Evolutionary conservation across 1,284 basidiomycete species (phyloP).

Genomic region (Peniophora sp.): DNA sequence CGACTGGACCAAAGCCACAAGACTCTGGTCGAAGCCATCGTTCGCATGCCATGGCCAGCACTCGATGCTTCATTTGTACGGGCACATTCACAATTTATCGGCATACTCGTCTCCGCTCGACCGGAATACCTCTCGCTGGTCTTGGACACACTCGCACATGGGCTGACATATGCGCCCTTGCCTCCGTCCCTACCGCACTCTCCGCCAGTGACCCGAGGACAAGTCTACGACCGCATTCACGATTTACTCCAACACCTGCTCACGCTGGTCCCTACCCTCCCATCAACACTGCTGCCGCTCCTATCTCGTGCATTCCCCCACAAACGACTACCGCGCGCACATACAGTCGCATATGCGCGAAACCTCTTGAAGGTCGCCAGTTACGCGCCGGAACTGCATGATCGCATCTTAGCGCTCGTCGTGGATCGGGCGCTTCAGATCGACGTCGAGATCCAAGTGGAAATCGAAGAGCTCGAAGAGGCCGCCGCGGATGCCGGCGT

Average conservation of each 20-base stretch:
- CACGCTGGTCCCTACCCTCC: conserved; percentile 83
- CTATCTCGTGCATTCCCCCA: conserved; percentile 86
- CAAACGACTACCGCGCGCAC: conserved; percentile 78
- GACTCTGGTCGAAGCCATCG: conserved; percentile 82
- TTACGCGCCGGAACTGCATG: conserved; percentile 87
- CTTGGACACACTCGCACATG: conserved; percentile 74
- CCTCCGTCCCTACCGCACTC: conserved; percentile 48
- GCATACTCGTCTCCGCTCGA: conserved; percentile 88
- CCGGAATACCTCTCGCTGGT: conserved; percentile 88
- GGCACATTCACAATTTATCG: conserved; percentile 82
- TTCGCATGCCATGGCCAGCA: conserved; percentile 87
- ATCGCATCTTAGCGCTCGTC: conserved; percentile 79
- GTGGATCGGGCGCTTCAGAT: conserved; percentile 91
- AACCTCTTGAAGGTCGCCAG: conserved; percentile 82
- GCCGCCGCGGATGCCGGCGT: conserved; percentile 24
- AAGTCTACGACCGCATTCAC: conserved; percentile 86
- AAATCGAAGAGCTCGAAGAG: conserved; percentile 87
- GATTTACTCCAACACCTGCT: conserved; percentile 80
- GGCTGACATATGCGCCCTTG: conserved; percentile 71
- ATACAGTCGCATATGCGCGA: conserved; percentile 87
- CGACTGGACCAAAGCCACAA: conserved; percentile 75
- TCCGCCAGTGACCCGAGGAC: conserved; percentile 67
- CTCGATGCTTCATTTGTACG: conserved; percentile 80
- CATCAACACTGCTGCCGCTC: conserved; percentile 79
- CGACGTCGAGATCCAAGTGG: conserved; percentile 97